Base-by-base conservation (phyloP, 306 rosid genomes). In the Castanospermum australe region DNA sequence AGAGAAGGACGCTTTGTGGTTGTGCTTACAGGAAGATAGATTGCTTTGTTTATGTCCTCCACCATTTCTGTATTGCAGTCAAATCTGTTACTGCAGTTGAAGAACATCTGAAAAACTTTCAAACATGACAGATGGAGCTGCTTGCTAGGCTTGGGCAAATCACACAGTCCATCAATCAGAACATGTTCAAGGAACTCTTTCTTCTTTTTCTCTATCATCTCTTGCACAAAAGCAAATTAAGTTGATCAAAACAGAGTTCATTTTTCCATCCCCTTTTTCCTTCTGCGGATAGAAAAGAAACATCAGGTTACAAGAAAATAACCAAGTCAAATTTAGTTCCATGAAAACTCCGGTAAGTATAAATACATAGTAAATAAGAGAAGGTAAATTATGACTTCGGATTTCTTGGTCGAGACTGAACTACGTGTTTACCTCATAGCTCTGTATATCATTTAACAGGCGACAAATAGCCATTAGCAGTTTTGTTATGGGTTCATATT, bases 41-140 rank as follows among this genome's bases (percentile, higher is more conserved):
- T 54, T 51, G 79, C 80, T 80, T 84, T 84, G 18, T 25, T 4
- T 41, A 84, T 84, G 56, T 79, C 81, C 1, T 60, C 22, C 48
- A 79, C 67, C 69, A 84, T 4, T 52, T 67, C 81, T 3, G 84
- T 73, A 17, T 67, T 21, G 5, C 84, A 79, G 28, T 83, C 84
- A 30, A 3, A 79, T 4, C 68, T 44, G 44, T 83, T 83, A 4
- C 68, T 21, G 0, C 71, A 50, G 76, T 84, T 68, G 79, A 6
- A 84, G 73, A 84, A 80, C 84, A 84, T 80, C 48, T 84, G 84
- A 42, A 84, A 83, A 7, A 32, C 83, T 60, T 74, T 83, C 60
- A 83, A 35, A 48, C 84, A 83, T 20, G 81, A 73, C 6, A 83
- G 78, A 65, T 84, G 81, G 11, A 84, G 67, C 20, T 24, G 54